phyloP scores from a whole-genome alignment of 495 filamentous ascomycete species.

The Lasiosphaeria hispida region DNA sequence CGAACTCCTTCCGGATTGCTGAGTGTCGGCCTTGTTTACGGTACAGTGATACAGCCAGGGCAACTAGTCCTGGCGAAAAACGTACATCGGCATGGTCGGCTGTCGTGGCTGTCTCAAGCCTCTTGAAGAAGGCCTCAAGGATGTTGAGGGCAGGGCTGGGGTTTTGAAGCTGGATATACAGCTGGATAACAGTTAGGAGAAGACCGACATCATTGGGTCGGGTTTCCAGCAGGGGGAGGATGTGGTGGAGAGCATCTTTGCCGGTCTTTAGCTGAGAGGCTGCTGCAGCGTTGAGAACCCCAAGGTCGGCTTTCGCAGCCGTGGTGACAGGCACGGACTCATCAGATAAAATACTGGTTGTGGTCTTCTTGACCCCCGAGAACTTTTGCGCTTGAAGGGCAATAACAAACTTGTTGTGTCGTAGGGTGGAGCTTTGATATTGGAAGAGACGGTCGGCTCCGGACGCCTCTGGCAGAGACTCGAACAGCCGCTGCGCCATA shows the following conservation, averaged over 20 bases:
- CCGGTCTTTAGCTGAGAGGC: constrained; percentile 61
- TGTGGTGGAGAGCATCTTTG: constrained; percentile 66
- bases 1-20: constrained; percentile 67
- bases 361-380: constrained; percentile 65
- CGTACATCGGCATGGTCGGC: constrained; percentile 61
- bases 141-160: constrained; percentile 70
- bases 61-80: constrained; percentile 82
- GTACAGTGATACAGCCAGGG: constrained; percentile 80
- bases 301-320: constrained; percentile 58
- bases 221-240: constrained; percentile 71
- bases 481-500: constrained; percentile 65
- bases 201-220: constrained; percentile 82
- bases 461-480: constrained; percentile 54
- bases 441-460: constrained; percentile 72
- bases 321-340: constrained; percentile 52
- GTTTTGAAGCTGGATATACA: constrained; percentile 75
- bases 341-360: constrained; percentile 54
- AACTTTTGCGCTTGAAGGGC: constrained; percentile 80
- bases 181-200: constrained; percentile 76
- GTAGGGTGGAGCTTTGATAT: constrained; percentile 67
- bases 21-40: constrained; percentile 71
- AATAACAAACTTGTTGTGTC: constrained; percentile 65
- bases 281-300: constrained; percentile 79
- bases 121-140: constrained; percentile 70
- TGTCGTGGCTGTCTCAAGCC: constrained; percentile 65